These are phyloP conservation scores for Colletotrichum scovillei DNA, from an alignment of 2,329 filamentous ascomycete genomes.

Conservation along the genomic window DNA sequence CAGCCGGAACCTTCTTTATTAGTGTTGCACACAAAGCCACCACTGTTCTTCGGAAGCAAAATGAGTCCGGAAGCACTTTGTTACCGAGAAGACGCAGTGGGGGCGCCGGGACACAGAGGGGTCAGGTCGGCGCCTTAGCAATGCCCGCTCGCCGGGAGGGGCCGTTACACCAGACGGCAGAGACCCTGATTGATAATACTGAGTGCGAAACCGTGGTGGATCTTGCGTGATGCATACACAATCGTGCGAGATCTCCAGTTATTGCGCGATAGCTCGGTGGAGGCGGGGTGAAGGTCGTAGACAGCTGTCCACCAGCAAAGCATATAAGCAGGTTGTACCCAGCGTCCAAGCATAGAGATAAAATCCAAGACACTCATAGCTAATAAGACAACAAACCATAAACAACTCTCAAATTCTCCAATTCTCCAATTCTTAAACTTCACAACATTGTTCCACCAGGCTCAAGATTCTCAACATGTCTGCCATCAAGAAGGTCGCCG, in stretches of 20 bases:
- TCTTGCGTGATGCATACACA: conserved; percentile 5
- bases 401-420: not conserved
- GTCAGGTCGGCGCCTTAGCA: not conserved
- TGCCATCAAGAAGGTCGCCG: conserved; percentile 46
- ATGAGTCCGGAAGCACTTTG: not conserved
- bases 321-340: conserved; percentile 7
- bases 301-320: not conserved
- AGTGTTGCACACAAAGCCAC: not conserved
- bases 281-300: not conserved
- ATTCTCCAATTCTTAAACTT: no score
- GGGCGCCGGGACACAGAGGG: not conserved
- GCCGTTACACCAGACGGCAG: not conserved
- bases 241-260: conserved; percentile 16
- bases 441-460: no score
- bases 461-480: conserved; percentile 38
- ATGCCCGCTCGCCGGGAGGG: not conserved
- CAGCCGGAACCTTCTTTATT: not conserved
- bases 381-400: not conserved
- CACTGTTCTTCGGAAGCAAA: not conserved
- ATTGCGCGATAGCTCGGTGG: conserved; percentile 23
- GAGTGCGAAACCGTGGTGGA: not conserved
- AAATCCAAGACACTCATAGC: not conserved
- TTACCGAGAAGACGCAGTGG: not conserved
- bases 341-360: not conserved
- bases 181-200: not conserved